Evolutionary conservation across 192 early-diverging fungal genomes (phyloP), one percentile per base, ranked within the genome.

Genomic region (Lobosporangium transversale): DNA sequence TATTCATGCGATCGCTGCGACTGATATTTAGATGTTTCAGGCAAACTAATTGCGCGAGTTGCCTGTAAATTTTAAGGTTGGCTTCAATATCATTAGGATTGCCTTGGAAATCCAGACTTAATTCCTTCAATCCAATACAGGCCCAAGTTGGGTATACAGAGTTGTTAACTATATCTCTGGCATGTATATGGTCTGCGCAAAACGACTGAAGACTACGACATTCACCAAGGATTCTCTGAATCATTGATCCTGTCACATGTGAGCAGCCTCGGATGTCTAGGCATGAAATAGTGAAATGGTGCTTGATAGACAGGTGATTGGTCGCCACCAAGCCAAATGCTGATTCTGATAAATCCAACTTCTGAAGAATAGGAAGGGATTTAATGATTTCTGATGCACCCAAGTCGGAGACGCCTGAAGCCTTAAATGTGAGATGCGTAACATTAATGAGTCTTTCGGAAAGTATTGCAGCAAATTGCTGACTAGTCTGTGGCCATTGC

Each of bases 261-360:
- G 15, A 10, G 48, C 70, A 74, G 14, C 29, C 30, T 20, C 62
- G 55, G 33, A 74, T 26, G 29, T 74, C 62, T n/a, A 74, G 42
- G 45, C 53, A 45, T 8, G 61, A 30, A 9, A 74, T 43, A 0
- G 62, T 42, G 1, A 40, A 44, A 15, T 31, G 37, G n/a, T 74
- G 70, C 29, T 50, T 52, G 1, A 48, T 51, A 2, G 57, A 58
- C n/a, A 74, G 24, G 40, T 53, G 27, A 33, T 74, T 74, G 56
- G 55, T 65, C 26, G 70, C 49, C 61, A 74, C 53, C 29, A 74
- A 37, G 12, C 70, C 70, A 53, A 74, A 74, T 14, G 31, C n/a
- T 8, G 49, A 42, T 20, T 52, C 49, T 1, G 70, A 43, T 2
- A 74, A 18, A 40, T 74, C 62, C 62, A 74, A 55, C 12, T 58